phyloP scores from a whole-genome alignment of 768 basidiomycete genomes.

The Phylloporus arenicola region DNA sequence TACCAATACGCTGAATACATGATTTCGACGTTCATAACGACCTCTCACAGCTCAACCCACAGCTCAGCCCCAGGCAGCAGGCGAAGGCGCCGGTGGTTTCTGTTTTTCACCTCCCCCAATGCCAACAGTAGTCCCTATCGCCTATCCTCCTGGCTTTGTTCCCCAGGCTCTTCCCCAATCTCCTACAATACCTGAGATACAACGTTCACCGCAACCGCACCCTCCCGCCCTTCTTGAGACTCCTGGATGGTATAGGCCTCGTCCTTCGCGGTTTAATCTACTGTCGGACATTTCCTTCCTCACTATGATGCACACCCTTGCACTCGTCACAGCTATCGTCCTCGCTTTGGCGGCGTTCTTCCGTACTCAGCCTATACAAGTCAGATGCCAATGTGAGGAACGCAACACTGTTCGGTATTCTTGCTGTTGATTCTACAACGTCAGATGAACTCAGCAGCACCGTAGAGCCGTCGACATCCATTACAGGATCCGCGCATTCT shows the following conservation, averaged over 20 bases:
- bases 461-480: constrained; percentile 37
- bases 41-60: constrained; percentile 17
- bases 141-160: constrained; percentile 18
- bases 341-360: constrained; percentile 31
- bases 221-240: constrained; percentile 25
- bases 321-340: constrained; percentile 33
- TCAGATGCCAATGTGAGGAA: constrained; percentile 43
- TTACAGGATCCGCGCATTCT: constrained; percentile 29
- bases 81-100: constrained; percentile 15
- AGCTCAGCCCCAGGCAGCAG: constrained; percentile 7
- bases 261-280: constrained; percentile 10
- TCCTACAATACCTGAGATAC: constrained; percentile 18
- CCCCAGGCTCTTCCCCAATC: constrained; percentile 10
- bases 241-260: constrained; percentile 19
- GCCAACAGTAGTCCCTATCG: constrained; percentile 7
- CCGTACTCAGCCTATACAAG: constrained; percentile 32
- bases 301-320: constrained; percentile 25
- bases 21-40: neutral
- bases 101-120: constrained; percentile 19
- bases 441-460: constrained; percentile 32
- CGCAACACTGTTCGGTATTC: neutral
- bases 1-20: neutral
- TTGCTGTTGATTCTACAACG: constrained; percentile 3
- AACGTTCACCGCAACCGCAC: constrained; percentile 1
- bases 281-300: neutral